Conservation (phyloP, 2,329 filamentous ascomycete genomes). For the Chaetomiaceae sp. region DNA sequence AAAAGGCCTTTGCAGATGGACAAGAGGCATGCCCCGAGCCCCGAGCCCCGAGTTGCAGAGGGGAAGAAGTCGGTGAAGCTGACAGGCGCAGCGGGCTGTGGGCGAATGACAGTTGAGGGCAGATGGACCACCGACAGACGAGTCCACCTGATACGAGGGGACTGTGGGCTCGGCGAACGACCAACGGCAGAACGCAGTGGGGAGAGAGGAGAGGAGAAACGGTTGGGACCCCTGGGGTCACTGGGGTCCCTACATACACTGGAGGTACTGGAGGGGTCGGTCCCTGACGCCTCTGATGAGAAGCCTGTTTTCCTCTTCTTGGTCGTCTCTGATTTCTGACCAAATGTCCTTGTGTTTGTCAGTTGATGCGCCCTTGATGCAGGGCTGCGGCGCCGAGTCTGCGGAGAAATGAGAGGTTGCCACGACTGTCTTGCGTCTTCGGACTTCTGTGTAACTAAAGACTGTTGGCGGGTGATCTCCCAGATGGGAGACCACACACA, state of each 20-base stretch:
- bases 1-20: too few relatives aligned
- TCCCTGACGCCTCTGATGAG: too few relatives aligned
- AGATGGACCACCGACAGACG: background rate
- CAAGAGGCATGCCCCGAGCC: too few relatives aligned
- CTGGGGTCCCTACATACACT: too few relatives aligned
- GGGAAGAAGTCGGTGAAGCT: conserved; percentile 14
- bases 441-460: too few relatives aligned
- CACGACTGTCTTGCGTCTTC: conserved; percentile 2
- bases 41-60: background rate
- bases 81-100: background rate
- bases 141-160: background rate
- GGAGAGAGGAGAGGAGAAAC: too few relatives aligned
- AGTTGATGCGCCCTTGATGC: conserved; percentile 11
- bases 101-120: background rate
- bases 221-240: too few relatives aligned
- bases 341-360: conserved; percentile 1
- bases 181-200: background rate
- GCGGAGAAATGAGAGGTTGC: conserved; percentile 5
- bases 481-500: too few relatives aligned
- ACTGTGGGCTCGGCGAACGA: background rate
- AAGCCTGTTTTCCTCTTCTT: too few relatives aligned
- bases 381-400: conserved; percentile 9
- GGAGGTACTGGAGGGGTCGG: too few relatives aligned
- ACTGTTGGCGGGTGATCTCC: too few relatives aligned
- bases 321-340: too few relatives aligned